Conservation (phyloP, 1,139 yeast species). For the Diutina pseudorugosa region DNA sequence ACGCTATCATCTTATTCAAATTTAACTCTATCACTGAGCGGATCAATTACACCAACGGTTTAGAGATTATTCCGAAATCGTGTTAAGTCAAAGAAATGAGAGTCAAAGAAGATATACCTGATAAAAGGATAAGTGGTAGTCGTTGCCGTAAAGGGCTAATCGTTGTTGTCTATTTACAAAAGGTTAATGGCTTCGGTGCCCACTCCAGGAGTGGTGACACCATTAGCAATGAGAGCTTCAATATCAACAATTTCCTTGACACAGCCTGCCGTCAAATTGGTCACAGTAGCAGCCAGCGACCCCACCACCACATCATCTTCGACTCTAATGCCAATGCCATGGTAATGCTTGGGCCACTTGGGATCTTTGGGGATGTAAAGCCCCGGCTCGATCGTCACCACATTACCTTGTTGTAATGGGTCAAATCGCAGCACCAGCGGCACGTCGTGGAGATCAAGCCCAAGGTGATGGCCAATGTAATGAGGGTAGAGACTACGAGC, state of each 20-base stretch:
- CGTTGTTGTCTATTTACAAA: neutral
- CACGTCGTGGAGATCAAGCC: constrained; percentile 84
- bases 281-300: neutral
- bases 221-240: neutral
- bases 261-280: constrained; percentile 2
- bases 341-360: constrained; percentile 66
- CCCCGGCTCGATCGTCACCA: constrained; percentile 91
- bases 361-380: constrained; percentile 65
- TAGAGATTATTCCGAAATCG: no score
- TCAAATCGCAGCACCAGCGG: constrained; percentile 46
- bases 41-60: no score
- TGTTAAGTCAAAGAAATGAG: no score
- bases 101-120: no score
- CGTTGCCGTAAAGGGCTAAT: neutral
- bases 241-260: neutral
- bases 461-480: constrained; percentile 90
- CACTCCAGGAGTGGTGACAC: neutral
- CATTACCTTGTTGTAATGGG: constrained; percentile 48
- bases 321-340: constrained; percentile 86
- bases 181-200: neutral
- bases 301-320: constrained; percentile 90
- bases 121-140: no score
- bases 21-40: no score
- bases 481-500: constrained; percentile 69
- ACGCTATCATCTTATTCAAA: no score